Percentiles rank a stretch among this genome's conserved stretches.
Conservation (phyloP, 2,329 filamentous ascomycete species). For the Fusarium continuum region DNA sequence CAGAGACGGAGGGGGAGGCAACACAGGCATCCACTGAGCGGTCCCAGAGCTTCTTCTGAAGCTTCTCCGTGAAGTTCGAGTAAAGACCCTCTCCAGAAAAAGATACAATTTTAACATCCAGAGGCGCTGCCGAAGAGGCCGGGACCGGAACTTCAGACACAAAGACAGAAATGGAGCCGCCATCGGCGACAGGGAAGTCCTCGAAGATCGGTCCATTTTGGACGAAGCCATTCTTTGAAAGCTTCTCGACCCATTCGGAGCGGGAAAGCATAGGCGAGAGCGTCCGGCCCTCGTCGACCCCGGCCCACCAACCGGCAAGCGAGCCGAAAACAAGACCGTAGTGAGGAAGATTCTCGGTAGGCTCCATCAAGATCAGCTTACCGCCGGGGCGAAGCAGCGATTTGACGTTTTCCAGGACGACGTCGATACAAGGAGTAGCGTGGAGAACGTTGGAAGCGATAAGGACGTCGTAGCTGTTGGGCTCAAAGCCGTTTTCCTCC, state of each 20-base stretch:
- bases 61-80: background rate
- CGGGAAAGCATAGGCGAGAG: background rate
- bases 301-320: constrained; percentile 52
- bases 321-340: constrained; percentile 45
- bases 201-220: background rate
- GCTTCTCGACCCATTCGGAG: too few relatives aligned
- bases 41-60: background rate
- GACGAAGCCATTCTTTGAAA: background rate
- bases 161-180: background rate
- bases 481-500: constrained; percentile 47
- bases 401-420: constrained; percentile 10
- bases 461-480: constrained; percentile 48
- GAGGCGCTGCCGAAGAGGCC: background rate
- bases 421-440: constrained; percentile 39
- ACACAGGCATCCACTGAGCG: background rate
- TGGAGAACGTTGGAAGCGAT: constrained; percentile 47
- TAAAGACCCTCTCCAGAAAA: background rate
- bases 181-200: background rate
- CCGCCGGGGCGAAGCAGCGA: constrained; percentile 44
- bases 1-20: background rate
- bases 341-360: constrained; percentile 34
- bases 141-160: background rate
- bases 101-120: background rate
- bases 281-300: constrained; percentile 36
- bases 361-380: constrained; percentile 43